Evolutionary conservation across 371 early-diverging fungal species (phyloP), one percentile per base, ranked within the genome.

Genomic region (Mucor plumbeus): DNA sequence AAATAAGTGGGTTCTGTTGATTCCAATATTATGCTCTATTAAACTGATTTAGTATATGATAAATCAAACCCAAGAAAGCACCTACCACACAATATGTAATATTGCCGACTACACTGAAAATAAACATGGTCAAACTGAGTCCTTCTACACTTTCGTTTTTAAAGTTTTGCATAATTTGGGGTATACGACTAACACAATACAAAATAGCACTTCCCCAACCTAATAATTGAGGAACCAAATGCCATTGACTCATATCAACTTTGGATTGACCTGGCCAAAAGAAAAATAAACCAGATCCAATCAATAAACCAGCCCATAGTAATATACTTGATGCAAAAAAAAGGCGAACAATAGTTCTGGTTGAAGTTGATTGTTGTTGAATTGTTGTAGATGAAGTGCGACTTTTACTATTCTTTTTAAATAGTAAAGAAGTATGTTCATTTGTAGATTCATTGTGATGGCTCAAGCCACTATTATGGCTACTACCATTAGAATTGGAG

Each of bases 101-200:
- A 79, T 96, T 96, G 39, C 94, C 95, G 17, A 90, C 65, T n/a
- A 93, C 88, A 48, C 94, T 90, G 77, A 91, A 90, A 31, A 88
- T 63, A 74, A 96, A 95, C 91, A 96, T 92, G 65, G 80, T 76
- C 58, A 94, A 69, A 14, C 90, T 85, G 41, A 96, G 76, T 0
- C 95, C 95, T 64, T 92, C 88, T 6, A 87, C 87, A 15, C 92
- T 91, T 72, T 90, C 82, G 56, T 86, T 85, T 54, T 83, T 71
- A 77, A 84, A 88, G 67, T 92, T 94, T 74, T 88, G 89, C 71
- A 88, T 83, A 68, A 95, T 90, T 71, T 95, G 96, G 5, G 96
- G 95, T 44, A 95, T 75, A 63, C 94, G 87, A 13, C 90, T 80
- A 38, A 78, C 34, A 74, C 85, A 77, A 56, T 88, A 90, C 44